Evolutionary conservation across 257 asterid species (phyloP), one percentile per base, ranked within the genome.

Genomic region (Solanum chmielewskii): DNA sequence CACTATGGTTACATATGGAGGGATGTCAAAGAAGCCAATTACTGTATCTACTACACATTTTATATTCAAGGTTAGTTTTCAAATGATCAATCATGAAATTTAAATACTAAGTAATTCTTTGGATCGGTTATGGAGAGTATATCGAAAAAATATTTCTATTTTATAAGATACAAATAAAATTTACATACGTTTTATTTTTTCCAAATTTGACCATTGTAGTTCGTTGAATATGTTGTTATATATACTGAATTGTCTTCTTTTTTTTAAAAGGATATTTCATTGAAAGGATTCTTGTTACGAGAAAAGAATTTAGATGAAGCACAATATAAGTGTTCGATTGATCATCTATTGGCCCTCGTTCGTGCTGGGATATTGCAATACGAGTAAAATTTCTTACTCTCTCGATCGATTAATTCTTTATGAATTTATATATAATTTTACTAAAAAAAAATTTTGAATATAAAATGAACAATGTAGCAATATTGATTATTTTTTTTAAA

Each of bases 271-370:
- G 98, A 94, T 77, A 77, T 95, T 85, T 92, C 98, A 41, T 92
- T 96, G 91, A 93, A 92, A 91, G 99, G 98, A 74, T 96, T 92
- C 90, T 92, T 98, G 98, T 80, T 95, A 88, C 98, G 94, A 91
- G 93, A 93, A 89, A 1, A 93, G 91, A 89, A 88, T 88, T 89
- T 96, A 4, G 96, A 92, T 7, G 90, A 90, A 89, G 85, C 93
- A 44, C 88, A 89, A 92, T 93, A 93, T 93, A 89, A 96, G 91
- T 89, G 74, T 89, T 92, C 90, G 95, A 85, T 96, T 75, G 98
- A 94, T 89, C 94, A 95, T 91, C 94, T 96, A 33, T 86, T 96
- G 90, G 88, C 87, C 81, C 93, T 95, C 68, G 90, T 91, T 42
- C 92, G 94, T 56, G 91, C 87, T 16, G 95, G 98, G 41, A 93